Base-by-base conservation (phyloP, 2,329 filamentous ascomycete species). In the Geoglossum cookeanum region DNA sequence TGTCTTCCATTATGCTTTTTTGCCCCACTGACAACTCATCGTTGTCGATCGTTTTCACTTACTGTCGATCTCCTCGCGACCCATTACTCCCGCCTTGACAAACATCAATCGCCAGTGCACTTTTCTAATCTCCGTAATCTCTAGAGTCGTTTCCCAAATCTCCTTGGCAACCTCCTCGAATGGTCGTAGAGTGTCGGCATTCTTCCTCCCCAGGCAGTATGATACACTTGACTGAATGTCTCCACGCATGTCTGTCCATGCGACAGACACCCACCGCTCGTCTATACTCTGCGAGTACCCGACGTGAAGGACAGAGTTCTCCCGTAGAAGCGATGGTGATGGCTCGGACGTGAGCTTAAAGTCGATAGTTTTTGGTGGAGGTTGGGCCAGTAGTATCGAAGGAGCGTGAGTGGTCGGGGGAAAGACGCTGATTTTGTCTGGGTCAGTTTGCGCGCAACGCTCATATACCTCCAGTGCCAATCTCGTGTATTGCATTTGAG, bases 161-260 rank as follows among this genome's bases (percentile, higher is more conserved):
- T 90, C 85, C 53, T 78, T 75, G 0, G 80, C 79, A n/a, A 89
- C 73, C 27, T 85, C 80, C 13, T 72, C 72, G 60, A 88, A 78
- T 1, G 71, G 65, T 6, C 76, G 71, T 2, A 77, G 65, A 1
- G 72, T 66, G 32, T 48, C 33, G 57, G 75, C 72, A 62, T 77
- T 73, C 68, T 80, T 76, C 60, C 82, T 73, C 15, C 80, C 74
- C 49, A 91, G 71, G 63, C 84, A 87, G 67, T 89, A 91, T 0
- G 85, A 84, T 0, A 81, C 78, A 15, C 78, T 85, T 62, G 82
- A 80, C 66, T 90, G 85, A 60, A 85, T 80, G 59, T 78, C 80
- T 1, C 87, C 87, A 30, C 78, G 78, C 62, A 81, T 87, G 65
- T 94, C 86, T 1, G 83, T 87, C 87, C 87, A 94, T 0, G 84